A percentile compares a stretch with the other conserved stretches of the same genome.
Evolutionary conservation across 805 yeast genomes (phyloP).

Genomic region (Jamesozyma piceae): DNA sequence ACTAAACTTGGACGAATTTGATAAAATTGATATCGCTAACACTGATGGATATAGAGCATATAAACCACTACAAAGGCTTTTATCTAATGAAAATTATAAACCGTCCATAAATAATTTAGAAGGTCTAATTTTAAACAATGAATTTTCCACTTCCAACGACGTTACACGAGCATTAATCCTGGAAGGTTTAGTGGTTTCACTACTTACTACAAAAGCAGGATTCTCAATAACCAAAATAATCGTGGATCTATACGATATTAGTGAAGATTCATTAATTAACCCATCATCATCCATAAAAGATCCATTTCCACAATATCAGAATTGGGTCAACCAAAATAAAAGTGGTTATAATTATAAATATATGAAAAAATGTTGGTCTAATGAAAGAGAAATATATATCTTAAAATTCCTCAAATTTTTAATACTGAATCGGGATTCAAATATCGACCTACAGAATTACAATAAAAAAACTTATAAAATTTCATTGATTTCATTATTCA

Average conservation of each 20-base stretch:
- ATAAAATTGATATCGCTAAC: too few species aligned
- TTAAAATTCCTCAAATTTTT: slow-evolving; percentile 3
- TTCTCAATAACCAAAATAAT: slow-evolving; percentile 10
- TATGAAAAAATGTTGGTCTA: neutral
- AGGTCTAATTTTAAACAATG: neutral
- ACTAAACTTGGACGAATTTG: too few species aligned
- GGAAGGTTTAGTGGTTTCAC: slow-evolving; percentile 9
- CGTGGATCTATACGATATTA: neutral
- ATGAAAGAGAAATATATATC: slow-evolving; percentile 1
- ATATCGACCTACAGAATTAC: neutral
- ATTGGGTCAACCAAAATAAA: slow-evolving; percentile 1
- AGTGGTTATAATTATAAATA: slow-evolving; percentile 1
- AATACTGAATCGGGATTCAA: neutral
- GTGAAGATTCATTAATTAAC: neutral
- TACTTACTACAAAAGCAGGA: slow-evolving; percentile 22
- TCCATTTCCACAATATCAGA: neutral
- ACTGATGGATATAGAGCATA: neutral
- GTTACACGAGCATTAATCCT: neutral
- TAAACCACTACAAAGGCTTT: neutral
- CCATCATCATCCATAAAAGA: neutral
- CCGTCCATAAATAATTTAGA: slow-evolving; percentile 6
- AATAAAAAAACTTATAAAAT: slow-evolving; percentile 3
- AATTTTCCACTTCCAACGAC: slow-evolving; percentile 2
- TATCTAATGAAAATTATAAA: neutral
- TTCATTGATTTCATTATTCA: slow-evolving; percentile 2